Conservation (phyloP, 2,329 filamentous ascomycete genomes). For the Aspergillus sp. region DNA sequence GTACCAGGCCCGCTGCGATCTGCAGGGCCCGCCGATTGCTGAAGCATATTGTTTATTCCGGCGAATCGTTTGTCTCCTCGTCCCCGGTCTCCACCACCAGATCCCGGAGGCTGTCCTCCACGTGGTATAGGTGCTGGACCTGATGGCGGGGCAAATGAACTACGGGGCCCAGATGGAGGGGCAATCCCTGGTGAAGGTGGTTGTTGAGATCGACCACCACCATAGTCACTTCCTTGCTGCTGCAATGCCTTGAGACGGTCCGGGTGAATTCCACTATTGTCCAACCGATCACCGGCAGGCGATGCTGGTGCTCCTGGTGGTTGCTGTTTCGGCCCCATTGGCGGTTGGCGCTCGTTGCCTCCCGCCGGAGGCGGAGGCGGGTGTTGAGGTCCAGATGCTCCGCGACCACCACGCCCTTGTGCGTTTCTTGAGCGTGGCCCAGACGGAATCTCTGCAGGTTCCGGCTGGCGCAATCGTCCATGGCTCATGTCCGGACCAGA, state of each 20-base stretch:
- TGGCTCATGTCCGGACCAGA: conserved; percentile 38
- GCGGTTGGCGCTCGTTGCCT: conserved; percentile 34
- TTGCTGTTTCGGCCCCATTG: conserved; percentile 38
- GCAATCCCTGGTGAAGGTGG: conserved; percentile 20
- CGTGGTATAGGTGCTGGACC: conserved; percentile 30
- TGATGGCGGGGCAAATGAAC: conserved; percentile 27
- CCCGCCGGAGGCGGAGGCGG: conserved; percentile 12
- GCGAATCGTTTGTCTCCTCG: conserved; percentile 43
- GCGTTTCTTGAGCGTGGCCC: conserved; percentile 45
- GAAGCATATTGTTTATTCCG: conserved; percentile 42
- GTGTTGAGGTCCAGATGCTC: conserved; percentile 15
- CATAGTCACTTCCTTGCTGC: conserved; percentile 22
- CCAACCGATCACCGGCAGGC: conserved; percentile 25
- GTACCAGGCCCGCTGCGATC: conserved; percentile 29
- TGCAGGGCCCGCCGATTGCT: conserved; percentile 33
- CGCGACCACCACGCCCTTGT: conserved; percentile 32
- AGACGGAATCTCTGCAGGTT: conserved; percentile 43
- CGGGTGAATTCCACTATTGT: conserved; percentile 47
- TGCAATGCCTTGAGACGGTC: conserved; percentile 45
- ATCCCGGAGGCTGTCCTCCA: conserved; percentile 23
- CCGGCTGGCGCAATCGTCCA: conserved; percentile 40
- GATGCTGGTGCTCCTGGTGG: conserved; percentile 23
- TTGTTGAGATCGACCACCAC: conserved; percentile 17
- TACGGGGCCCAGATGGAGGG: conserved; percentile 37
- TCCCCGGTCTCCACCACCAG: conserved; percentile 30